Conservation (phyloP, 345 rosid genomes). For the Psidium guajava region DNA sequence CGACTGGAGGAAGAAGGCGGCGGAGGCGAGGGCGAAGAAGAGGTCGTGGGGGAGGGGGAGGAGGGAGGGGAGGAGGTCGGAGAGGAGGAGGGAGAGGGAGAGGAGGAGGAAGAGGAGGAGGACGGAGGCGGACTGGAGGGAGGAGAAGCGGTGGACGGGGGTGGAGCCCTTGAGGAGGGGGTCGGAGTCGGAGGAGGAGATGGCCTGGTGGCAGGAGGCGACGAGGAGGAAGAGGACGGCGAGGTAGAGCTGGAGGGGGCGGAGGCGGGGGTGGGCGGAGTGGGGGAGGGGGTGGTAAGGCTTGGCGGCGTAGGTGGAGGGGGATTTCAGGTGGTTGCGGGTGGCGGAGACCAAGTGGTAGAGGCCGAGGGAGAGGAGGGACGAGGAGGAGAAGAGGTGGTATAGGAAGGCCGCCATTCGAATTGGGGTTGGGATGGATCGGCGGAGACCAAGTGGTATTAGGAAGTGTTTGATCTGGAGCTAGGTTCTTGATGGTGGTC, state of each 20-base stretch:
- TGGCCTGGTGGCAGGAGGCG: conserved; percentile 55
- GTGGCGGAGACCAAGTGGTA: conserved; percentile 67
- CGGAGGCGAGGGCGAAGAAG: conserved; percentile 77
- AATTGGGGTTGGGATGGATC: neutral
- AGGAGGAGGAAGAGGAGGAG: conserved; percentile 76
- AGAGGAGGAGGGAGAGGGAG: conserved; percentile 44
- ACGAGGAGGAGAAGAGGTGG: conserved; percentile 51
- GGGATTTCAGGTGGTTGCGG: conserved; percentile 51
- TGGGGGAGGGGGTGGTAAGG: conserved; percentile 52
- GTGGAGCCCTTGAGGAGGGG: conserved; percentile 79
- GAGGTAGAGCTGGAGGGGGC: conserved; percentile 46
- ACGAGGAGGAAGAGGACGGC: conserved; percentile 48
- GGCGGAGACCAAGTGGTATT: neutral
- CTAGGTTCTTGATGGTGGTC: neutral
- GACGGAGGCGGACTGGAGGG: conserved; percentile 75
- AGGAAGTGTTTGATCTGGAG: neutral
- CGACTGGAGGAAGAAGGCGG: conserved; percentile 63
- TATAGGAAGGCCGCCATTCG: conserved; percentile 50
- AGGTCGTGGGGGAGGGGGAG: conserved; percentile 66
- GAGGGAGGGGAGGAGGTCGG: conserved; percentile 48
- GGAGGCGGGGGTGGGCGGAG: conserved; percentile 27
- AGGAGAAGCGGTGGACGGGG: conserved; percentile 73
- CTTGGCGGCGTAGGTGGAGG: conserved; percentile 67
- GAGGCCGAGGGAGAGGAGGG: conserved; percentile 54
- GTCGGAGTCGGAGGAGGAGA: conserved; percentile 57